These are phyloP conservation scores for Leccinum longicurvipes DNA, from an alignment of 768 basidiomycete species.

Conservation along the genomic window DNA sequence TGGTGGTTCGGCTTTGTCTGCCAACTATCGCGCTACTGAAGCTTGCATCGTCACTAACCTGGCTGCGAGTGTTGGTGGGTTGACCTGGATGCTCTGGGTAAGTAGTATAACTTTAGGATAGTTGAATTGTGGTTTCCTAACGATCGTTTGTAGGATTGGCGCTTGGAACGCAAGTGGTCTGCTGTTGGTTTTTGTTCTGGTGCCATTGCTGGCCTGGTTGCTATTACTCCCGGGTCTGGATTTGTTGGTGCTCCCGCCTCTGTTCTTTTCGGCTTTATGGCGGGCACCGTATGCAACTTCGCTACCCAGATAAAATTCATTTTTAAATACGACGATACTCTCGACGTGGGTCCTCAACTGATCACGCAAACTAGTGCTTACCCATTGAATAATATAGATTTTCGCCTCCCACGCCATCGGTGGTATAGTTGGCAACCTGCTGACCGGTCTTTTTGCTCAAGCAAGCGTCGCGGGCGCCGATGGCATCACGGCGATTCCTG, in stretches of 20 bases:
- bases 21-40: constrained; percentile 82
- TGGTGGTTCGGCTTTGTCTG: constrained; percentile 86
- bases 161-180: constrained; percentile 91
- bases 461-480: constrained; percentile 76
- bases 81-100: constrained; percentile 92
- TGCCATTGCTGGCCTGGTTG: constrained; percentile 85
- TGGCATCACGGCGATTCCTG: constrained; percentile 59
- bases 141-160: constrained; percentile 63
- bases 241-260: constrained; percentile 81
- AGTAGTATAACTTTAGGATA: constrained; percentile 13
- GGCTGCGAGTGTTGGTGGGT: constrained; percentile 81
- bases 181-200: constrained; percentile 96
- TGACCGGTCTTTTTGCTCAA: constrained; percentile 89
- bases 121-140: background rate
- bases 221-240: constrained; percentile 84
- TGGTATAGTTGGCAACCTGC: constrained; percentile 75
- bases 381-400: constrained; percentile 47
- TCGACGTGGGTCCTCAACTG: constrained; percentile 54
- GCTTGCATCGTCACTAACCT: constrained; percentile 94
- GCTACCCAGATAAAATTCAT: constrained; percentile 93
- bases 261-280: constrained; percentile 81
- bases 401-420: constrained; percentile 84
- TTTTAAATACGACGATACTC: constrained; percentile 70
- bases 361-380: background rate
- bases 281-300: constrained; percentile 85